Evolutionary conservation across 345 rosid species (phyloP).

Genomic region (Hibiscus syriacus): DNA sequence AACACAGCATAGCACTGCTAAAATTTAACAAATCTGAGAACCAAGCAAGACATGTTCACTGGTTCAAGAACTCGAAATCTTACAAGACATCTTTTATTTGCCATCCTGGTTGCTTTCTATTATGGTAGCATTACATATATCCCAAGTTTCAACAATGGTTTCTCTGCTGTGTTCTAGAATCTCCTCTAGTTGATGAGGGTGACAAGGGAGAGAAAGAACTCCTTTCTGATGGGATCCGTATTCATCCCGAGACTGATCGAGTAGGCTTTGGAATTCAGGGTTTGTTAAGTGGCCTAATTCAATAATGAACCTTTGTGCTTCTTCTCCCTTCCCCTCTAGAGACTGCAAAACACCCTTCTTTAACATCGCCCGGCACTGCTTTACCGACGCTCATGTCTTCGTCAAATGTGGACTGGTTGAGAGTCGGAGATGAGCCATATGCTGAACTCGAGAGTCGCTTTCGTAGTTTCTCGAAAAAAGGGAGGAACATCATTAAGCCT

Average conservation of each 20-base stretch:
- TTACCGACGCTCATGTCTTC: not conserved
- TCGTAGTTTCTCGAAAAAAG: not conserved
- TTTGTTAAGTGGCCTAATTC: constrained; percentile 15
- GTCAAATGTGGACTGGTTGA: not conserved
- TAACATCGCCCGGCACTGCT: not conserved
- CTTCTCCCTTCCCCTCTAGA: constrained; percentile 15
- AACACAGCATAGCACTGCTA: not conserved
- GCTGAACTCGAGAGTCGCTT: not conserved
- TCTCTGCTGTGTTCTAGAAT: not conserved
- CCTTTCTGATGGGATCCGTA: constrained; percentile 27
- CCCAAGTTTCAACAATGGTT: not conserved
- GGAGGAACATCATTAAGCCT: not conserved
- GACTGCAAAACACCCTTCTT: constrained; percentile 10
- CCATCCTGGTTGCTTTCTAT: not conserved
- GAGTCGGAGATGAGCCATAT: not conserved
- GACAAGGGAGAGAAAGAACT: constrained; percentile 28
- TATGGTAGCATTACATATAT: not conserved
- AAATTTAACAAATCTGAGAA: not conserved
- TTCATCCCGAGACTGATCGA: constrained; percentile 29
- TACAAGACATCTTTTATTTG: not conserved
- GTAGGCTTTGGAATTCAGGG: constrained; percentile 23
- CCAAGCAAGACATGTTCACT: not conserved
- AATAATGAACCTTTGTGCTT: constrained; percentile 22
- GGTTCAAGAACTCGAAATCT: not conserved
- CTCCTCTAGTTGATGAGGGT: constrained; percentile 23